These are phyloP conservation scores for Neurospora intermedia DNA, from an alignment of 495 filamentous ascomycete species.

Conservation along the genomic window DNA sequence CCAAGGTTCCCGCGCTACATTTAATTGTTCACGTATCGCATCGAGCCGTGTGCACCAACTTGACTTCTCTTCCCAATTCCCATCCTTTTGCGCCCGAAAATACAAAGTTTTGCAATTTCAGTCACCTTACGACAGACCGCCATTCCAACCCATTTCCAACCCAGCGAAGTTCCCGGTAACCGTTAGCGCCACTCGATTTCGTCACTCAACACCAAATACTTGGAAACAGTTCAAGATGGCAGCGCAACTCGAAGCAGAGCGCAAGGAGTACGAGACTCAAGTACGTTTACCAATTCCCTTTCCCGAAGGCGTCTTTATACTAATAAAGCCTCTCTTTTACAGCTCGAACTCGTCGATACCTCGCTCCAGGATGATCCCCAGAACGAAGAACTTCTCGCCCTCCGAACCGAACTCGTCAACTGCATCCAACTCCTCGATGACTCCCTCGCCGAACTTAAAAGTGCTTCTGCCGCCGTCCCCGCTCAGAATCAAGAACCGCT, in stretches of 20 bases:
- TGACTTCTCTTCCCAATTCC: not conserved
- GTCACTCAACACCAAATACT: not conserved
- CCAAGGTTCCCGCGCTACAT: not conserved
- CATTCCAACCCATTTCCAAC: not conserved
- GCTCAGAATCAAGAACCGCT: constrained; percentile 30
- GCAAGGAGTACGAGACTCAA: constrained; percentile 76
- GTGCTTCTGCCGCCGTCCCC: constrained; percentile 28
- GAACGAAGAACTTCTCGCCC: constrained; percentile 67
- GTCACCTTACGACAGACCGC: not conserved
- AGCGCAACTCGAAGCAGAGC: constrained; percentile 57
- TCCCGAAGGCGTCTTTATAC: constrained; percentile 5
- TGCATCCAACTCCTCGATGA: constrained; percentile 69
- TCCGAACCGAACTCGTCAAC: constrained; percentile 75
- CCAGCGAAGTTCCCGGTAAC: not conserved
- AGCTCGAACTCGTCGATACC: constrained; percentile 74
- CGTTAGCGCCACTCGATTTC: not conserved
- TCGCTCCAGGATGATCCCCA: constrained; percentile 74
- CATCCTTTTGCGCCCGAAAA: not conserved
- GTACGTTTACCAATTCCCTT: constrained; percentile 28
- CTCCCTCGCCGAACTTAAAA: constrained; percentile 69
- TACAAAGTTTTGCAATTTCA: not conserved
- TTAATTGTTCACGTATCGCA: not conserved
- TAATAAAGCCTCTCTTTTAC: constrained; percentile 1
- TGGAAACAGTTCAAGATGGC: constrained; percentile 6
- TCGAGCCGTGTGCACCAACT: not conserved